Evolutionary conservation across 768 basidiomycete species (phyloP), one percentile per base, ranked within the genome.

Genomic region (Coprinopsis cinerea): DNA sequence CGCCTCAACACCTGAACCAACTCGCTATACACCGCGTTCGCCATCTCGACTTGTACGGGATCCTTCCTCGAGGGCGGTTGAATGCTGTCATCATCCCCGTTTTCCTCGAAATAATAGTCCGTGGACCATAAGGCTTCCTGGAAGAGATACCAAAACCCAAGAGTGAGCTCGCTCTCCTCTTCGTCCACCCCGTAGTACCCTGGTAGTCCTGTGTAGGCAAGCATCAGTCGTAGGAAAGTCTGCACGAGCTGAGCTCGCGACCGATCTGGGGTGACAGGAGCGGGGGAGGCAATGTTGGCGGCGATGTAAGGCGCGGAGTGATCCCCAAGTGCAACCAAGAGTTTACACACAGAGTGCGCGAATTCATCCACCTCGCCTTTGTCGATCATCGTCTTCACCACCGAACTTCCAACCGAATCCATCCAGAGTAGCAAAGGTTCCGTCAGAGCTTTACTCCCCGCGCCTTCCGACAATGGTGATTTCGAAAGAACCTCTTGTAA

Each of bases 121-220:
- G 74, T 74, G 28, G 69, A 75, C 88, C 88, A 92, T 22, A 92
- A 63, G 1, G 89, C 81, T 61, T 97, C 93, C 64, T 95, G 92
- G 49, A 95, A 78, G 34, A 90, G 69, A 55, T 91, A 94, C 87
- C 94, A 95, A 58, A 94, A 94, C 1, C 81, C 81, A 2, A 95
- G 75, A 2, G 87, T 87, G 73, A 85, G 77, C 65, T 94, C 91
- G 57, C 88, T 92, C 60, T 88, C 84, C 43, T 90, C 87, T 61
- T 94, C 93, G 41, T 94, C 92, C 0, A 79, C 76, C 1, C 87
- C 88, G 59, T 84, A 90, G 53, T 79, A 81, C 0, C 90, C 91
- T 0, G 83, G 80, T 9, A 71, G 65, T 1, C 81, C 83, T 0
- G 89, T 90, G 53, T 88, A 86, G 15, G 81, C 75, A 17, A 96